Base-by-base conservation (phyloP, 306 rosid species). In the Cyclanthera cordifolia region DNA sequence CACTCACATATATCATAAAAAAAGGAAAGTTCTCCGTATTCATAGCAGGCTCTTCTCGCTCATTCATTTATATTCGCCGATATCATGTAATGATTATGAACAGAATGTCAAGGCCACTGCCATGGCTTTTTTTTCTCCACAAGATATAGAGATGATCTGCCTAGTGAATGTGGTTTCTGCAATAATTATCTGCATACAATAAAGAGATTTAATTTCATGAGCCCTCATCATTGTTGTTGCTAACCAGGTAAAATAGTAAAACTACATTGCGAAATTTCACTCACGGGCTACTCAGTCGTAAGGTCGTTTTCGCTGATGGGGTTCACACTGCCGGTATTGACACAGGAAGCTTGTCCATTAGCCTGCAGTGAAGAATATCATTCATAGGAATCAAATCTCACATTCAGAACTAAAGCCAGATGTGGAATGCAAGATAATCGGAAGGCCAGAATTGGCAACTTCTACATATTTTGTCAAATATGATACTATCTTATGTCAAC, bases 221-320 rank as follows among this genome's bases (percentile, higher is more conserved):
- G 8, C 53, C 23, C 10, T 46, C 8, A 47, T n/a, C 20, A 32
- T 8, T 16, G 11, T 15, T 57, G 65, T 59, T 6, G 47, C 8
- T 46, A n/a, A 66, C 53, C 23, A 45, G 52, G 70, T 45, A 43
- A 45, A 45, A 43, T 11, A 6, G 20, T 6, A 45, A 23, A 65
- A 65, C 52, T 3, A 6, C 13, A 20, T 30, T 57, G 70, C 67
- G n/a, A 72, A 73, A 61, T 28, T 67, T 39, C 28, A 78, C 88
- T 78, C 77, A 88, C 76, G 73, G 30, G 85, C 81, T 71, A 72
- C 54, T 81, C 67, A 70, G 76, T 78, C 74, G 76, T 79, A 72
- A 28, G 51, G 51, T 78, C 79, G 47, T 79, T 81, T 77, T 78
- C 69, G 11, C 50, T 85, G 45, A 77, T 57, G 46, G 84, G 71